Evolutionary conservation across 2,329 filamentous ascomycete genomes (phyloP).

Genomic region (Cordyceps javanica): DNA sequence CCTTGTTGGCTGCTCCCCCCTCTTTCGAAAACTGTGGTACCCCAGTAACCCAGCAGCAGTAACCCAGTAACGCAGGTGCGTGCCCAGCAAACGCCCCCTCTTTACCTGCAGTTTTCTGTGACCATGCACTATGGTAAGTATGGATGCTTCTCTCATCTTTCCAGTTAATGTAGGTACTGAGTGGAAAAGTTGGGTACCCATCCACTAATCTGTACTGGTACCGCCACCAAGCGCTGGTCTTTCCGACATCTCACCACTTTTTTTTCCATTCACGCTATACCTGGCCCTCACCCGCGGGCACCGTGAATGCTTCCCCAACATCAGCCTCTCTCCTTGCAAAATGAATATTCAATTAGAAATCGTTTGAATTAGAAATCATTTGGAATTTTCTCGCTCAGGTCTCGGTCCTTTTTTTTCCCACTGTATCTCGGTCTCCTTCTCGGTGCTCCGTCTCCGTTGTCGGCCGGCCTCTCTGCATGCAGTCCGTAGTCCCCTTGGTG

Average conservation of each 20-base stretch:
- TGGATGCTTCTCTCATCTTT: too few relatives aligned
- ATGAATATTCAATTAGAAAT: too few relatives aligned
- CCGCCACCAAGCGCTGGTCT: background rate
- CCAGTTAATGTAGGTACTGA: too few relatives aligned
- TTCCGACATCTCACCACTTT: background rate
- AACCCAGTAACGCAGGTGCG: background rate
- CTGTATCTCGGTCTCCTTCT: background rate
- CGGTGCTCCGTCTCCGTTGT: background rate
- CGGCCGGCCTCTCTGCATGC: background rate
- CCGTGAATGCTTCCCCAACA: background rate
- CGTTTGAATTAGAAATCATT: background rate
- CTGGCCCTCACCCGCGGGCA: background rate
- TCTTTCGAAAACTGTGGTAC: too few relatives aligned
- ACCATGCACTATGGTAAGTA: too few relatives aligned
- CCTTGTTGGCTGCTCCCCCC: slow-evolving; percentile 5
- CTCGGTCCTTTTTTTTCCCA: too few relatives aligned
- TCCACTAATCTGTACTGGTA: too few relatives aligned
- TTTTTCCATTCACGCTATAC: background rate
- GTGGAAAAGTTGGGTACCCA: too few relatives aligned
- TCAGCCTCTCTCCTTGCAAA: background rate
- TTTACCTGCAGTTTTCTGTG: too few relatives aligned
- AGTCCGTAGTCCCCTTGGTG: too few relatives aligned
- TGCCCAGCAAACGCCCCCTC: background rate
- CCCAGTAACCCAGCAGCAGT: too few relatives aligned
- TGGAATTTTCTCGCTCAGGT: too few relatives aligned